Percentiles rank a stretch among this genome's conserved stretches.
These are phyloP conservation scores for Sphaerulina vaccinii DNA, from an alignment of 2,329 filamentous ascomycete genomes.

Conservation along the genomic window DNA sequence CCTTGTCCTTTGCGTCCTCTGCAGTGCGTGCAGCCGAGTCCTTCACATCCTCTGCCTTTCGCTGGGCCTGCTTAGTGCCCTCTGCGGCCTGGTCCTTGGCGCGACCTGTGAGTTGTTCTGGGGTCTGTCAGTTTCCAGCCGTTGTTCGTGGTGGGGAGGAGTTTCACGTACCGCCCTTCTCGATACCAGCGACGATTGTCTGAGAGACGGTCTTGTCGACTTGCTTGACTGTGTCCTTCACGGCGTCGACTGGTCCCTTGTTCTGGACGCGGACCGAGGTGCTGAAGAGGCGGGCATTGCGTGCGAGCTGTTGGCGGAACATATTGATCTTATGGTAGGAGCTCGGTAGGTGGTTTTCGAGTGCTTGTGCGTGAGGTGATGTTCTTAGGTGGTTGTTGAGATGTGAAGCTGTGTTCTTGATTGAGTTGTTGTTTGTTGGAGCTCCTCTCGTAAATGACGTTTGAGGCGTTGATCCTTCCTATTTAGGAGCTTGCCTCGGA, in stretches of 20 bases:
- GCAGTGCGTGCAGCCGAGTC: slow-evolving; percentile 1
- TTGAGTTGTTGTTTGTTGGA: not conserved
- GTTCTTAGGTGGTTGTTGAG: not conserved
- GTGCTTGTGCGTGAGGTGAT: not conserved
- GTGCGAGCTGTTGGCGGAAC: slow-evolving; percentile 47
- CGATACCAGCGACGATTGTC: slow-evolving; percentile 60
- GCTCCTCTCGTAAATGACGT: not conserved
- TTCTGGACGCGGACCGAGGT: slow-evolving; percentile 47
- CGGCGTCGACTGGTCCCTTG: slow-evolving; percentile 54
- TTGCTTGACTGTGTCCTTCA: slow-evolving; percentile 59
- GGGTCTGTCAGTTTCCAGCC: slow-evolving; percentile 2
- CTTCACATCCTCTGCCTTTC: slow-evolving; percentile 10
- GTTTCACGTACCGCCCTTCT: slow-evolving; percentile 57
- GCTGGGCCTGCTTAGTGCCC: slow-evolving; percentile 5
- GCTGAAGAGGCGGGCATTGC: slow-evolving; percentile 54
- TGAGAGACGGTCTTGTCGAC: slow-evolving; percentile 57
- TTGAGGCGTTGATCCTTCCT: not conserved
- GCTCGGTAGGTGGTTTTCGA: slow-evolving; percentile 3
- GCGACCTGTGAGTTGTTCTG: slow-evolving; percentile 53
- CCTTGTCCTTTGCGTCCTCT: slow-evolving; percentile 1
- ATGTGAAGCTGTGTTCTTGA: not conserved
- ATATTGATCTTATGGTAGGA: too few species aligned
- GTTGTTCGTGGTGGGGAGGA: not conserved
- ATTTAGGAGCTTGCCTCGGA: not conserved
- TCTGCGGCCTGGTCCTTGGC: slow-evolving; percentile 34